Percentiles rank a stretch among this genome's conserved stretches.
Evolutionary conservation across 2,329 filamentous ascomycete species (phyloP).

Genomic region (Verticillium zaregamsianum): DNA sequence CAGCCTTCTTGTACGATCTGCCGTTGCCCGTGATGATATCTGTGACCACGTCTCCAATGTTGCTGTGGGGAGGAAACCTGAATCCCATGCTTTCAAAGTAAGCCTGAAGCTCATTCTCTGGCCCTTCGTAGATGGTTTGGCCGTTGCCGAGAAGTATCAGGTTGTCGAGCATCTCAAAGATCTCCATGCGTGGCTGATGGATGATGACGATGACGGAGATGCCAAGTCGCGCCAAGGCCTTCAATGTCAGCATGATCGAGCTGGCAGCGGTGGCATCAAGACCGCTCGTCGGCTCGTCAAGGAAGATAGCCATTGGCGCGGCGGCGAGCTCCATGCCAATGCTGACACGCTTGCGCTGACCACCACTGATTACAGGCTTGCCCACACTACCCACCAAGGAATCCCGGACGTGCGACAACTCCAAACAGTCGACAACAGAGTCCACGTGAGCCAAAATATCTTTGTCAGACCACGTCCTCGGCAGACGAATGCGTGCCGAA

Average conservation of each 20-base stretch:
- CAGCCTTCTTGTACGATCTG: constrained; percentile 39
- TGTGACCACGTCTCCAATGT: constrained; percentile 55
- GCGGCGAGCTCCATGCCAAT: constrained; percentile 57
- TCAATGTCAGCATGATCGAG: constrained; percentile 51
- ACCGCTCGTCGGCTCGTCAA: constrained; percentile 50
- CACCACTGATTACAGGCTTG: constrained; percentile 50
- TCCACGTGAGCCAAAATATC: constrained; percentile 52
- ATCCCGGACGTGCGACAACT: constrained; percentile 46
- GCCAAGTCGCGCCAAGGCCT: constrained; percentile 48
- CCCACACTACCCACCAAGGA: constrained; percentile 46
- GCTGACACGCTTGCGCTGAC: constrained; percentile 54
- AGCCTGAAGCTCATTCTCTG: constrained; percentile 33
- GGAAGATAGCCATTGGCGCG: constrained; percentile 50
- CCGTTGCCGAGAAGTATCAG: constrained; percentile 52
- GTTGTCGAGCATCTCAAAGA: constrained; percentile 54
- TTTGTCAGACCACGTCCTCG: constrained; percentile 42
- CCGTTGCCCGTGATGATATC: constrained; percentile 59
- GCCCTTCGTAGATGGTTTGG: constrained; percentile 50
- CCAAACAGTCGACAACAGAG: constrained; percentile 49
- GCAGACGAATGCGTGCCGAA: constrained; percentile 50
- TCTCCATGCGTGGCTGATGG: constrained; percentile 55
- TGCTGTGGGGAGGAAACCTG: constrained; percentile 42
- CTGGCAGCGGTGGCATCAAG: constrained; percentile 51
- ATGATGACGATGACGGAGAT: constrained; percentile 56
- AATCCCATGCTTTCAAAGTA: constrained; percentile 53